Evolutionary conservation across 257 asterid genomes (phyloP), one percentile per base, ranked within the genome.

Genomic region (Ballota nigra): DNA sequence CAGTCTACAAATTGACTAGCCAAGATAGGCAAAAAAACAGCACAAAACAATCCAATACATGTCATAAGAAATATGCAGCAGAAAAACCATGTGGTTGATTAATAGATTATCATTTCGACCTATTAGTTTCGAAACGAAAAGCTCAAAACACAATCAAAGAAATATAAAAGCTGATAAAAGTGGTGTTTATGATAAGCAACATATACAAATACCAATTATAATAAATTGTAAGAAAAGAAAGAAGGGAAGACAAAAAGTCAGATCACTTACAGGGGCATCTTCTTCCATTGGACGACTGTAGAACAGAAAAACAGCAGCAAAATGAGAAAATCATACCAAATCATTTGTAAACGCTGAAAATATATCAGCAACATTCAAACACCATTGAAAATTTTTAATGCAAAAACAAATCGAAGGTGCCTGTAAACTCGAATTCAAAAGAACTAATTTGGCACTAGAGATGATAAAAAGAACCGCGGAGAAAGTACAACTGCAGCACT

Each of bases 231-330:
- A 63, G 28, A 43, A 41, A 45, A 18, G 12, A 28, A 66, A 24
- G 55, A 47, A 12, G 8, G 5, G n/a, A 33, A 57, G 45, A 51
- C 34, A 47, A 45, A 66, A 40, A 18, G 23, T 66, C 38, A 15
- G 28, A 64, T 53, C 18, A 76, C 92, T 84, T 86, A 88, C 96
- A 3, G 89, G 85, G 72, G 83, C 82, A 75, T 86, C 96, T 76
- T 86, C 96, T 45, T 89, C 91, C 88, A 83, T 89, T 69, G 92
- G 87, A 57, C 91, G 83, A 77, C 96, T 89, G 89, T 84, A 80
- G 11, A 68, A 73, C 19, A 58, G 1, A 26, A 52, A 18, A 69
- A 66, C 62, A 77, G 47, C 64, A 57, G 23, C 28, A 68, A 66
- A 49, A 76, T 43, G 1, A 61, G 13, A 11, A 33, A 60, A n/a